A percentile compares a stretch with the other conserved stretches of the same genome.
Evolutionary conservation across 2,329 filamentous ascomycete genomes (phyloP).

Genomic region (Parafenestella ontariensis): DNA sequence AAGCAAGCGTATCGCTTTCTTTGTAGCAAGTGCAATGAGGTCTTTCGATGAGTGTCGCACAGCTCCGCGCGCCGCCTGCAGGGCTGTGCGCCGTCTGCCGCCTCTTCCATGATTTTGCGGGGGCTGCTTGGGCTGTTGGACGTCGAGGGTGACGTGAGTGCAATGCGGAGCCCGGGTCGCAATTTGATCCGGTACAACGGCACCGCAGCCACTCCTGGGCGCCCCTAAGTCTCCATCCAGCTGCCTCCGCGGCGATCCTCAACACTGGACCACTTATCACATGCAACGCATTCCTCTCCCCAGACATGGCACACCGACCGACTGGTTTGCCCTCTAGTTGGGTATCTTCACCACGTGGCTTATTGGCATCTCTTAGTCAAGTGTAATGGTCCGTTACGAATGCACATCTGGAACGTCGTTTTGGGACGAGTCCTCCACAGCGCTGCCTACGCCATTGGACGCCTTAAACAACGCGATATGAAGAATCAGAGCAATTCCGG

Average conservation of each 20-base stretch:
- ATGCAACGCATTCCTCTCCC: too few species aligned
- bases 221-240: too few species aligned
- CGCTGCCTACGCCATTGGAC: too few species aligned
- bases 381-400: too few species aligned
- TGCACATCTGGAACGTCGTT: too few species aligned
- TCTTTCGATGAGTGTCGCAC: neutral
- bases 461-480: too few species aligned
- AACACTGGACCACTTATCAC: neutral
- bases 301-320: too few species aligned
- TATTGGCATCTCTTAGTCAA: too few species aligned
- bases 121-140: neutral
- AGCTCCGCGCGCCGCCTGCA: conserved; percentile 7
- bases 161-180: conserved; percentile 6
- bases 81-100: conserved; percentile 3
- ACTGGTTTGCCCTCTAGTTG: too few species aligned
- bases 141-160: conserved; percentile 13
- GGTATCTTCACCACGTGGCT: too few species aligned
- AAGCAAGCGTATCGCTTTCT: neutral
- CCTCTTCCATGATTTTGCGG: conserved; percentile 6
- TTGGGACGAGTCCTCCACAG: too few species aligned
- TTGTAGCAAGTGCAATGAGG: neutral
- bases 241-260: conserved; percentile 14
- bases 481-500: too few species aligned
- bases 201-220: conserved; percentile 14
- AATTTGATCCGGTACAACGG: conserved; percentile 3